Evolutionary conservation across 257 asterid species (phyloP), one percentile per base, ranked within the genome.

Genomic region (Cruciata laevipes): DNA sequence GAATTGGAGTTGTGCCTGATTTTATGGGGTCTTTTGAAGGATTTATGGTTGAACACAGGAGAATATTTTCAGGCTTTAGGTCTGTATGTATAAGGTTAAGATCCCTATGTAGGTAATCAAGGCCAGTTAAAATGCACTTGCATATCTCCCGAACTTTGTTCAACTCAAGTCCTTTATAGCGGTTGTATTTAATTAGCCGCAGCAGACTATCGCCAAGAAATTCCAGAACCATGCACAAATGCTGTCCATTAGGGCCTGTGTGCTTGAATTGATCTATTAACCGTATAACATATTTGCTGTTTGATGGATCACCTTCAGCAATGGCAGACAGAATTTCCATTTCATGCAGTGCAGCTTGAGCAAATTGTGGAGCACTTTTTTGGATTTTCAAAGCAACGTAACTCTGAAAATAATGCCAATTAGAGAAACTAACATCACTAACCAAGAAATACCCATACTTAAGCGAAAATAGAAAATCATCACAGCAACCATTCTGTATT

Each of bases 341-440:
- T 79, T 94, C 99, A 71, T 94, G 97, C 65, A 84, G 82, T 52
- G 99, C 99, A 25, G 99, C 99, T 75, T 94, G 86, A 79, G 96
- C 84, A 73, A 88, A 94, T 73, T 94, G 97, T 14, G 95, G 95
- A 49, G 97, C 91, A 79, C 99, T 94, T 80, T 90, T 94, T 71
- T 94, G 99, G 74, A 94, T 90, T 89, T 94, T 94, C 85, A 94
- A 70, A 73, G 99, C 99, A 76, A 94, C 96, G 74, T 84, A 90
- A 70, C 71, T 80, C 99, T 94, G 64, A 44, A 14, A 14, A 31
- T 14, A 25, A 25, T 23, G 32, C n/a, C 25, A 69, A 57, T 27
- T 42, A 56, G 62, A 40, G 32, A 49, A 33, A 73, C 30, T 67
- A 18, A n/a, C 23, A 52, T 61, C 37, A 61, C 20, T 49, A 67